phyloP scores from a whole-genome alignment of 768 basidiomycete genomes.

The Boletus fagicola region DNA sequence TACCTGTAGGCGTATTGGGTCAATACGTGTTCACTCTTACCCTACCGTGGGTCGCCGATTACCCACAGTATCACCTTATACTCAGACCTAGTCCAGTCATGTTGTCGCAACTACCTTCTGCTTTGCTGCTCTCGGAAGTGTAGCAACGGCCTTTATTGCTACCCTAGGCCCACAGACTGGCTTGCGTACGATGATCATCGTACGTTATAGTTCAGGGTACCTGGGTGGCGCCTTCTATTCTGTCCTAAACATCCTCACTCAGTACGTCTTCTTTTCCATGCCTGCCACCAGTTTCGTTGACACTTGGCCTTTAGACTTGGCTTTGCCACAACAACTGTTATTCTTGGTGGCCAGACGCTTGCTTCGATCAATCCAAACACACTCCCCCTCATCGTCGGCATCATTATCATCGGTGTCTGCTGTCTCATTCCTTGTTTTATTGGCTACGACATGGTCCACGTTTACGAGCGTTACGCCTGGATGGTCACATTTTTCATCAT shows the following conservation, averaged over 20 bases:
- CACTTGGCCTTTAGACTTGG: conserved; percentile 36
- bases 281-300: neutral
- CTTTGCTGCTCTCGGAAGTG: conserved; percentile 44
- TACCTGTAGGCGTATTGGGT: conserved; percentile 51
- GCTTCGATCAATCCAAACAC: conserved; percentile 44
- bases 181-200: conserved; percentile 53
- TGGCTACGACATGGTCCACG: conserved; percentile 46
- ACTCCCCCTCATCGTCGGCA: conserved; percentile 47
- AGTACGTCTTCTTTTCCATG: conserved; percentile 24
- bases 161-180: conserved; percentile 54
- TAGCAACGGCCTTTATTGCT: conserved; percentile 49
- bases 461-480: conserved; percentile 59
- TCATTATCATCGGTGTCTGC: conserved; percentile 45
- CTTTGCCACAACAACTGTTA: conserved; percentile 48
- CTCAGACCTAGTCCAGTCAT: conserved; percentile 32
- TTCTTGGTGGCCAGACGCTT: conserved; percentile 53
- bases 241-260: conserved; percentile 52
- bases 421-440: conserved; percentile 46
- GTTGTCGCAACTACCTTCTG: conserved; percentile 44
- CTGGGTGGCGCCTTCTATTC: conserved; percentile 49
- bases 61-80: neutral
- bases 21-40: conserved; percentile 50
- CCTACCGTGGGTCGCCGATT: conserved; percentile 36
- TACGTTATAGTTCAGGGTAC: conserved; percentile 49
- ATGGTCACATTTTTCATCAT: conserved; percentile 45